These are phyloP conservation scores for Tylopilus balloui DNA, from an alignment of 768 basidiomycete genomes.

Conservation along the genomic window DNA sequence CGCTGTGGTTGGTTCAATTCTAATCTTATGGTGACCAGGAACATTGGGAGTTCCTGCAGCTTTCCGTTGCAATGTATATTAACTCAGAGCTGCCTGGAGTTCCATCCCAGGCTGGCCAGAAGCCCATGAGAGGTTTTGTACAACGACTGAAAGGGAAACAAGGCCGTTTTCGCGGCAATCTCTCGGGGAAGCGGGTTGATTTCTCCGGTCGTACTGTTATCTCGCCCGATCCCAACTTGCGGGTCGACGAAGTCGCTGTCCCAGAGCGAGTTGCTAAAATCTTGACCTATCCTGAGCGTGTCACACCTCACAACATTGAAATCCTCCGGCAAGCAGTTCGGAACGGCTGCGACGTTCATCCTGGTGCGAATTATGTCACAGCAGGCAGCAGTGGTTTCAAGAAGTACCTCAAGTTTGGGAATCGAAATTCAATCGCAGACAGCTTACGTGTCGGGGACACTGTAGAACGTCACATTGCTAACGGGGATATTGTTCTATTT, in stretches of 20 bases:
- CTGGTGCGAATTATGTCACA: slow-evolving; percentile 93
- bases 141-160: slow-evolving; percentile 98
- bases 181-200: slow-evolving; percentile 98
- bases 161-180: slow-evolving; percentile 96
- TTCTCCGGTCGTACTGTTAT: slow-evolving; percentile 98
- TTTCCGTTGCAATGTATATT: slow-evolving; percentile 95
- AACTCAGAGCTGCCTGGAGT: slow-evolving; percentile 97
- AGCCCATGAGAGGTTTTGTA: slow-evolving; percentile 96
- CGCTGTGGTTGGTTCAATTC: not conserved
- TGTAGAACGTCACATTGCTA: slow-evolving; percentile 91
- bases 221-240: slow-evolving; percentile 97
- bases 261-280: slow-evolving; percentile 94
- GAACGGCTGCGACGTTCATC: slow-evolving; percentile 88
- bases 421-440: slow-evolving; percentile 75
- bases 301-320: slow-evolving; percentile 87
- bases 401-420: slow-evolving; percentile 87
- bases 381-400: slow-evolving; percentile 75
- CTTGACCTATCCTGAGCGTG: slow-evolving; percentile 93
- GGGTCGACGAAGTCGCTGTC: slow-evolving; percentile 97
- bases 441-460: slow-evolving; percentile 81
- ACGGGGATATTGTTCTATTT: slow-evolving; percentile 95
- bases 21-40: slow-evolving; percentile 47
- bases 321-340: slow-evolving; percentile 68
- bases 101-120: slow-evolving; percentile 79
- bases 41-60: slow-evolving; percentile 97